Evolutionary conservation across 106 monocot genomes (phyloP), one percentile per base, ranked within the genome.

Genomic region (Dendrobium nobile): DNA sequence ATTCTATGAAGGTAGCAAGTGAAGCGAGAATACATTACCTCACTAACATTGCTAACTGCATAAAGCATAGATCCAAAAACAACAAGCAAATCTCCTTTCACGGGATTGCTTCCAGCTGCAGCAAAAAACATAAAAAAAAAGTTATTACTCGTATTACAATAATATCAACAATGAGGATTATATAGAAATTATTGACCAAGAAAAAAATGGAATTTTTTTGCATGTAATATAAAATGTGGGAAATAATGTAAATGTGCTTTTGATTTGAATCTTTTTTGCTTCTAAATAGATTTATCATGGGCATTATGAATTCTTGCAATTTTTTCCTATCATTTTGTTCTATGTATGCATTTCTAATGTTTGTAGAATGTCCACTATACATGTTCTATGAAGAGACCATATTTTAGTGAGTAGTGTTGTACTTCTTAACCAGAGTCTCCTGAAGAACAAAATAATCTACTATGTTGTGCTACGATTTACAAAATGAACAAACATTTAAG

Each of bases 71-170:
- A 72, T 54, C 87, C 87, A 82, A 27, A 31, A 54, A 87, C 84
- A 5, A 87, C 87, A 68, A 87, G 79, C 54, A 84, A 43, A 67
- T 87, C 87, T 54, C 87, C 87, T 84, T 84, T 87, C 18, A 87
- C 4, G 4, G 87, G 87, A 56, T 72, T 84, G 75, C 81, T 84
- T 1, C 84, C 84, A 77, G 47, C 47, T 72, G 74, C 26, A 47
- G 73, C n/a, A 79, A 85, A 78, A 13, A 47, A 59, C 6, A 28
- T 55, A 81, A n/a, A 20, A 40, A 75, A 24, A 40, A 13, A 54
- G 28, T 54, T 24, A 70, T 47, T 22, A 45, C 6, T 80, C 19
- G 10, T 67, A 22, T 67, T 26, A 22, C 40, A 47, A 61, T 41
- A 45, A 40, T 72, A 16, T 72, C 72, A 15, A 68, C 37, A 72